phyloP scores from a whole-genome alignment of 805 yeast genomes.

The Pichia occidentalis region DNA sequence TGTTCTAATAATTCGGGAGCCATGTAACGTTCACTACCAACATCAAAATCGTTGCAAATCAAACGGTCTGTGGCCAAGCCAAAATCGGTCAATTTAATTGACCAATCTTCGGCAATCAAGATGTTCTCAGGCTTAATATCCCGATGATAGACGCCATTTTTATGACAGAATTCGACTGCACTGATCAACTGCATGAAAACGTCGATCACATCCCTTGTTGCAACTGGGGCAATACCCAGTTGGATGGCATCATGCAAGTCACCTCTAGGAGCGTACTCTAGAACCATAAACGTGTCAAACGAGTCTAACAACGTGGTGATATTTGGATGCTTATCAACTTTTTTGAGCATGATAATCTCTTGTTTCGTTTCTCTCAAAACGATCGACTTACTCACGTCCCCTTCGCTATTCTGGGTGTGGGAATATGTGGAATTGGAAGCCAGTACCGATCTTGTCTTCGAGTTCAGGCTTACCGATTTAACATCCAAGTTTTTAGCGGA shows the following conservation, averaged over 20 bases:
- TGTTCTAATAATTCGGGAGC: constrained; percentile 84
- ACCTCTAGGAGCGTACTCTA: constrained; percentile 85
- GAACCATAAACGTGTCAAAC: constrained; percentile 46
- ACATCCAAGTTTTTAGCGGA: constrained; percentile 8
- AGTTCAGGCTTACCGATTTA: constrained; percentile 14
- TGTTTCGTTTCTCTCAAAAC: constrained; percentile 54
- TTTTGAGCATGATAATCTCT: constrained; percentile 60
- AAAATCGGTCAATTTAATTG: constrained; percentile 52
- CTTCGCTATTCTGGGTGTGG: constrained; percentile 9
- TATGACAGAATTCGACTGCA: constrained; percentile 48
- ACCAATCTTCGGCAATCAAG: constrained; percentile 48
- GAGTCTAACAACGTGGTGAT: constrained; percentile 41
- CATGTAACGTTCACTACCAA: constrained; percentile 90
- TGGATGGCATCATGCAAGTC: constrained; percentile 79
- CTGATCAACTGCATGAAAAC: constrained; percentile 44
- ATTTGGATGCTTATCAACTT: constrained; percentile 49
- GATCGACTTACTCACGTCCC: constrained; percentile 26
- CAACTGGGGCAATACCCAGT: constrained; percentile 52
- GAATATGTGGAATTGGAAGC: constrained; percentile 12
- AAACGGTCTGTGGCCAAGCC: constrained; percentile 49
- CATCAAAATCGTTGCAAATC: constrained; percentile 66
- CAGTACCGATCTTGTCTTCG: constrained; percentile 13
- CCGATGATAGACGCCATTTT: constrained; percentile 43
- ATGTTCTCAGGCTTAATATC: constrained; percentile 56
- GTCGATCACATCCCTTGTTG: constrained; percentile 49